A percentile compares a stretch with the other conserved stretches of the same genome.
These are phyloP conservation scores for Setaria italica DNA, from an alignment of 202 grass and related monocot genomes.

Conservation along the genomic window DNA sequence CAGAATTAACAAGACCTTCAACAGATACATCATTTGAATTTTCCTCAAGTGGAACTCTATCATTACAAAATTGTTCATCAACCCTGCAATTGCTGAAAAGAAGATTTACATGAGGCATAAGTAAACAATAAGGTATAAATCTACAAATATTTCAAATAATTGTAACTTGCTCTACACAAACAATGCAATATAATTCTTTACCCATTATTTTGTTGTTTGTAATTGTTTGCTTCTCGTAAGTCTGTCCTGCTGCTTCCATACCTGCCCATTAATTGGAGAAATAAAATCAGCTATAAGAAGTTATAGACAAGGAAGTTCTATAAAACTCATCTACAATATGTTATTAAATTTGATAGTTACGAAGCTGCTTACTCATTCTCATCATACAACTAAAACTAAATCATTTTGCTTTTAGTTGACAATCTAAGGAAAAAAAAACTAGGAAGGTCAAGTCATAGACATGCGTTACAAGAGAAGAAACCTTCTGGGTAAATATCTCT, in stretches of 20 bases:
- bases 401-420: constrained; percentile 20
- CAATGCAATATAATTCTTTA: constrained; percentile 37
- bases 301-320: constrained; percentile 5
- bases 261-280: constrained; percentile 44
- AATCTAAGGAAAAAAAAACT: constrained; percentile 8
- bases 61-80: constrained; percentile 37
- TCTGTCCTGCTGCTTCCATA: constrained; percentile 23
- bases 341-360: not conserved
- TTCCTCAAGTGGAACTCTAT: constrained; percentile 34
- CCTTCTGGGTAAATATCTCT: not conserved
- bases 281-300: constrained; percentile 18
- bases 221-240: constrained; percentile 37
- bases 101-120: constrained; percentile 35
- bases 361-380: not conserved
- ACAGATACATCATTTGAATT: constrained; percentile 39
- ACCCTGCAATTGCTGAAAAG: constrained; percentile 42
- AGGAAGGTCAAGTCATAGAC: not conserved
- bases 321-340: not conserved
- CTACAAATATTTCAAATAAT: constrained; percentile 12
- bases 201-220: constrained; percentile 48
- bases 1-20: constrained; percentile 43
- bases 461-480: constrained; percentile 6
- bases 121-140: constrained; percentile 21
- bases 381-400: not conserved
- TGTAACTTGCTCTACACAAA: constrained; percentile 13